These are phyloP conservation scores for Oryza meyeriana DNA, from an alignment of 176 grass and related monocot genomes.

Conservation along the genomic window DNA sequence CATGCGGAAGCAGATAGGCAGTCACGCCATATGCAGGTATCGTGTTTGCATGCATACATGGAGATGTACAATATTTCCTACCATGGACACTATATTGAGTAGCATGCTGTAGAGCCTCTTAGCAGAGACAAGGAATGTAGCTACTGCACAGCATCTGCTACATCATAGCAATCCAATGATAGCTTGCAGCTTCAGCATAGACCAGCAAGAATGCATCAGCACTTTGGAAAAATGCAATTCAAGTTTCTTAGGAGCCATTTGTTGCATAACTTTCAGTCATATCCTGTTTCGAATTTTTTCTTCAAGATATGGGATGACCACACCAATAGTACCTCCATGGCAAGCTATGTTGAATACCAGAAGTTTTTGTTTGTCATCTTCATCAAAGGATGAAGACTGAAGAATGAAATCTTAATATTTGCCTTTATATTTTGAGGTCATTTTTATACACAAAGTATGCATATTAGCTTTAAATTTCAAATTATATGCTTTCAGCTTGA, in stretches of 20 bases:
- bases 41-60: neutral
- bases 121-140: neutral
- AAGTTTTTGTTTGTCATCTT: neutral
- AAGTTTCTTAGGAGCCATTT: neutral
- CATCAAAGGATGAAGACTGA: neutral
- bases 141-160: neutral
- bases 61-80: constrained; percentile 1
- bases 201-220: neutral
- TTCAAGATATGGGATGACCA: neutral
- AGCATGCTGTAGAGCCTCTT: neutral
- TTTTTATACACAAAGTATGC: neutral
- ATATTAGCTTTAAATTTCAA: neutral
- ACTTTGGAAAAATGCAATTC: neutral
- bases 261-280: neutral
- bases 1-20: neutral
- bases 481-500: neutral
- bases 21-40: neutral
- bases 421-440: neutral
- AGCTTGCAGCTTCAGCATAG: neutral
- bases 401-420: neutral
- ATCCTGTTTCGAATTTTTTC: neutral
- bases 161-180: neutral
- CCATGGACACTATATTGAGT: neutral
- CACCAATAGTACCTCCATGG: neutral
- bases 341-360: neutral